phyloP scores from a whole-genome alignment of 805 yeast species.

The Grigorovia humatica region DNA sequence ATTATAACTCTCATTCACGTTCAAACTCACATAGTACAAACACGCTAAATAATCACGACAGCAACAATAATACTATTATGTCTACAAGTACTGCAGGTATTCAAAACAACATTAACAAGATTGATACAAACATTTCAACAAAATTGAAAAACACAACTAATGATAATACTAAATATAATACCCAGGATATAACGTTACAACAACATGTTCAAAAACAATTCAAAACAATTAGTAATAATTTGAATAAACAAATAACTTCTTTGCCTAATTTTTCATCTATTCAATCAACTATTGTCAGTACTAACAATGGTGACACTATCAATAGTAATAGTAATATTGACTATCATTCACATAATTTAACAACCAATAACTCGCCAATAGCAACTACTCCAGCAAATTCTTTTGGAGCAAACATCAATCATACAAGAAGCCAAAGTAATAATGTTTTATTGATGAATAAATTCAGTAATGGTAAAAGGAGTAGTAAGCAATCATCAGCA shows the following conservation, averaged over 20 bases:
- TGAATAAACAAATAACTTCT: background rate
- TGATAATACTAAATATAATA: slow-evolving; percentile 6
- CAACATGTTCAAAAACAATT: slow-evolving; percentile 21
- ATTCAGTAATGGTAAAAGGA: background rate
- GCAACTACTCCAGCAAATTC: background rate
- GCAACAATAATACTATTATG: background rate
- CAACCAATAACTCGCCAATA: slow-evolving; percentile 2
- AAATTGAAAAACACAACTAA: background rate
- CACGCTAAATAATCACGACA: background rate
- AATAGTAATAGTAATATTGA: background rate
- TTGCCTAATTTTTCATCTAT: background rate
- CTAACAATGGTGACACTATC: background rate
- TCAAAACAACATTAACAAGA: background rate
- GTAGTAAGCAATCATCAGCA: too few species aligned
- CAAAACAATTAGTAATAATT: slow-evolving; percentile 14
- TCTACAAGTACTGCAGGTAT: background rate
- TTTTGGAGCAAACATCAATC: background rate
- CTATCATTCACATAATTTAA: background rate
- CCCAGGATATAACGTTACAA: slow-evolving; percentile 17
- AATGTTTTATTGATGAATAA: too few species aligned
- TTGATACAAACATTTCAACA: background rate
- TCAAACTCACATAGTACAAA: background rate
- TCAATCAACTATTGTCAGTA: background rate
- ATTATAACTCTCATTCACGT: background rate
- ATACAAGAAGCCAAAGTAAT: background rate